Base-by-base conservation (phyloP, 306 rosid species). In the Vigna mungo region DNA sequence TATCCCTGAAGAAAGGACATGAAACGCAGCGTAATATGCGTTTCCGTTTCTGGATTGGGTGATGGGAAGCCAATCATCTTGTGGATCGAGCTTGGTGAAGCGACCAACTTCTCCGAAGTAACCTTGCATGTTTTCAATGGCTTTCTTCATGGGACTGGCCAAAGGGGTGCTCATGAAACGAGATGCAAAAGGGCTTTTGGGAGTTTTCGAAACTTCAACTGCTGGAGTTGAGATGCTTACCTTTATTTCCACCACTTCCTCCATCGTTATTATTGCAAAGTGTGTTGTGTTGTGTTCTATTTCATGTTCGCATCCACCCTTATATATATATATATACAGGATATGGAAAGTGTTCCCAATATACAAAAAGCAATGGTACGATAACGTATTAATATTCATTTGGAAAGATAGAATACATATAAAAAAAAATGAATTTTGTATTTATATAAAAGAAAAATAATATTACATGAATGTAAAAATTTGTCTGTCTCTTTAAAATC, bases 31-130 rank as follows among this genome's bases (percentile, higher is more conserved):
- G 69, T 87, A 90, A 71, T 77, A 90, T 0, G 90, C 86, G 52
- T 86, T 90, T 36, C 96, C 97, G 0, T 79, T 82, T 20, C 96
- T 83, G 3, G 91, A 90, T 77, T 90, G 85, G 0, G 96, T 90
- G 70, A 92, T 88, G 0, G 97, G 97, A 64, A 93, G 97, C 97
- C 94, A 89, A n/a, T 87, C 87, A 25, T 92, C 97, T 36, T 82
- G 97, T 3, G 84, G 89, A 15, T 90, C 87, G 23, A 87, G 88
- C 68, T 82, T 87, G 14, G 90, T 88, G 76, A 89, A 85, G 78
- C 87, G 85, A 0, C 90, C 89, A 48, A 87, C 94, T 86, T 92
- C 91, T 84, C 83, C 91, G 3, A 87, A 12, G 78, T 74, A 84
- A 4, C 86, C 86, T 47, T 82, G 86, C 81, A 88, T 76, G 89